Evolutionary conservation across 2,329 filamentous ascomycete species (phyloP), one percentile per base, ranked within the genome.

Genomic region (Teratosphaeria destructans): DNA sequence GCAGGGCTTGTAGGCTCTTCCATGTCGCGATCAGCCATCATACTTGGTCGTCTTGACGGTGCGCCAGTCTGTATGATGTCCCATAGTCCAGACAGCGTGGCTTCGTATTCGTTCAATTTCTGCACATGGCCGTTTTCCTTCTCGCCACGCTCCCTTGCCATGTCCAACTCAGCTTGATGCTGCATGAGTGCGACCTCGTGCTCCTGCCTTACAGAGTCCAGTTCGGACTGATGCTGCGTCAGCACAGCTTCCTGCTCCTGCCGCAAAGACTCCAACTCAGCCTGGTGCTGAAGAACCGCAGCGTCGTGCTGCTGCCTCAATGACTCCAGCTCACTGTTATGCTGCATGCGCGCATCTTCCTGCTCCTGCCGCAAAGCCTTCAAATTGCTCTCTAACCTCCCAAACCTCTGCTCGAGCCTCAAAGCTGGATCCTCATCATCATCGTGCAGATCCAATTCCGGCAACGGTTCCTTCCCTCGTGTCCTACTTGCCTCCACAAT

Each of bases 161-260:
- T 61, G 26, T 68, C 63, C 52, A 72, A 58, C 16, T 68, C 62
- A n/a, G 66, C 62, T 35, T 64, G 63, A 54, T 71, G 67, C 53
- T 70, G 68, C 49, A 68, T 67, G 10, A 73, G 61, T 19, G 72
- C 56, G 29, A 67, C 62, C 52, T 72, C 70, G 26, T 73, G 61
- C 27, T 64, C 65, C 37, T 64, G 77, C 56, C 90, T 72, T 2
- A 81, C 82, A 32, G 83, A 77, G 63, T 88, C 82, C 63, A 91
- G 78, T 66, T 94, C 90, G 29, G 84, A 82, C 54, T 87, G 80
- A 5, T 89, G 72, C 29, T 81, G 82, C 53, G 80, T 78, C 5
- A 81, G 81, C 1, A 80, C 78, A 3, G 80, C 74, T 39, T 80
- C 74, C 3, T 88, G 87, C 5, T 85, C 84, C 29, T 81, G 78